Evolutionary conservation across 73 alveolate genomes (phyloP), one percentile per base, ranked within the genome.

Genomic region (Breviolum minutum): DNA sequence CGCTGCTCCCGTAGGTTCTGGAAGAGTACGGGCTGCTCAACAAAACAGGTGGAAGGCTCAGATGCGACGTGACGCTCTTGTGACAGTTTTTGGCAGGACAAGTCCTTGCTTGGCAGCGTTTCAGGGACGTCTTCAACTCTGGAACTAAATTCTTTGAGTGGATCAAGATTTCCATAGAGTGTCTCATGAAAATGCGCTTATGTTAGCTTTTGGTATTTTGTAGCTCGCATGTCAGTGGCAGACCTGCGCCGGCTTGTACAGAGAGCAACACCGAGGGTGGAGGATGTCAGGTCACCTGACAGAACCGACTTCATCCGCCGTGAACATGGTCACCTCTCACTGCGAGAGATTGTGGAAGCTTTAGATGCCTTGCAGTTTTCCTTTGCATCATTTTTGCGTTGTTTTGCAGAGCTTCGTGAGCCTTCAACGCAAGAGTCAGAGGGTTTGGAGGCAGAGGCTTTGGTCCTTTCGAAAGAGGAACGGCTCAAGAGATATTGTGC

Each of bases 261-360:
- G 85, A 61, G 99, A 70, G 99, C 99, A 48, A 79, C 99, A 13
- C 99, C 99, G 20, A 68, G 99, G 32, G 62, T 63, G 70, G 99
- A 94, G 61, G 99, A 94, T 63, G 99, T 94, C 20, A n/a, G 99
- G 20, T 69, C 94, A 20, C 99, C 99, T 19, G 99, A 94, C 99
- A 40, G 99, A 61, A 63, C 86, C 12, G 99, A 94, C 71, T 79
- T 94, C 85, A 40, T 94, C 40, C 99, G 99, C 76, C 94, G 99
- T 12, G 99, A 94, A 73, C 99, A 94, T n/a, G 99, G 99, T 13
- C 99, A 94, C 94, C 73, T 94, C 74, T 94, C 99, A 7, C 30
- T 94, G 61, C 99, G 99, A 27, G 94, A 94, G 86, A 94, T 80
- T 48, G 91, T 92, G 64, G 98, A 92, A 20, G 98, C 98, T 66